A percentile compares a stretch with the other conserved stretches of the same genome.
Evolutionary conservation across 352 stramenopile genomes (phyloP).

Genomic region (Pythium folliculosum): DNA sequence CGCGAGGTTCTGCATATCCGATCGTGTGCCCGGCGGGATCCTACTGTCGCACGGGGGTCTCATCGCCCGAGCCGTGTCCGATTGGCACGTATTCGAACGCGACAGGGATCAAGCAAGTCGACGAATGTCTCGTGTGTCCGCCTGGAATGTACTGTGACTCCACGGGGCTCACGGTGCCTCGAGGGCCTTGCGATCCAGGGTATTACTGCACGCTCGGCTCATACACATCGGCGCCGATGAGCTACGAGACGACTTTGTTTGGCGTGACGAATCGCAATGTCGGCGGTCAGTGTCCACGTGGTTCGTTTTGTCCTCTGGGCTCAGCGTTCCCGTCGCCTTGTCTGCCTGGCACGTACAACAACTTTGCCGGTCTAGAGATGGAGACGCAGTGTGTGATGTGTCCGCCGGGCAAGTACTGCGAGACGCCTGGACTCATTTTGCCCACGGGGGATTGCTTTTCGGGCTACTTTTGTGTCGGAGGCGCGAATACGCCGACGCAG

Average conservation of each 20-base stretch:
- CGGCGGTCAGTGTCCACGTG: constrained; percentile 65
- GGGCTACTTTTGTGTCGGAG: constrained; percentile 81
- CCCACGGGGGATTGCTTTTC: constrained; percentile 75
- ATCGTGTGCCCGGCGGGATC: constrained; percentile 75
- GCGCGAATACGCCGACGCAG: constrained; percentile 54
- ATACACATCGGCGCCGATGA: constrained; percentile 90
- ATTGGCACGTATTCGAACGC: constrained; percentile 90
- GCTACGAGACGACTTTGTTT: constrained; percentile 66
- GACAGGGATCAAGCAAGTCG: constrained; percentile 66
- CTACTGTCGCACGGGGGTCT: constrained; percentile 86
- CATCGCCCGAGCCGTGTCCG: constrained; percentile 80
- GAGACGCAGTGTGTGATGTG: constrained; percentile 80
- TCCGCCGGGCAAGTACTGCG: constrained; percentile 74
- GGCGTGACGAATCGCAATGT: constrained; percentile 66
- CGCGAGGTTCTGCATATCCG: constrained; percentile 61
- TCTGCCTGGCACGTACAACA: constrained; percentile 77
- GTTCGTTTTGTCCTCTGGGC: constrained; percentile 70
- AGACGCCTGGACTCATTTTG: constrained; percentile 58
- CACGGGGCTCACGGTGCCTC: constrained; percentile 68
- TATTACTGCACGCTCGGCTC: constrained; percentile 91
- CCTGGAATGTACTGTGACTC: constrained; percentile 93
- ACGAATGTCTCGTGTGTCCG: constrained; percentile 86
- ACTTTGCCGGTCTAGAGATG: constrained; percentile 67
- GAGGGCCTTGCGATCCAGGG: constrained; percentile 81
- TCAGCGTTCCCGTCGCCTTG: constrained; percentile 62